These are phyloP conservation scores for Pythium aquatile DNA, from an alignment of 352 stramenopile genomes.

Conservation along the genomic window DNA sequence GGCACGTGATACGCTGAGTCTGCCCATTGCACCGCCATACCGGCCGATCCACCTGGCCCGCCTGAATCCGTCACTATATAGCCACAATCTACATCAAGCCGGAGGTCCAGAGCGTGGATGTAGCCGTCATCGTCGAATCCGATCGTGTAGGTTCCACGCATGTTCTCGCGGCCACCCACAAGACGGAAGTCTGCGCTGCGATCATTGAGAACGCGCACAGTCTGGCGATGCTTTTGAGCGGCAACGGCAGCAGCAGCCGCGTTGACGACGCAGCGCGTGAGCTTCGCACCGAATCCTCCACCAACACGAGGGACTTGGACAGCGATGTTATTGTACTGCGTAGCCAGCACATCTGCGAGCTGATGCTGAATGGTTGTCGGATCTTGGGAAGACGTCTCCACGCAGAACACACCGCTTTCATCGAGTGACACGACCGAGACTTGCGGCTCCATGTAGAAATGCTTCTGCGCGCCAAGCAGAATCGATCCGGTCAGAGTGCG, in stretches of 20 bases:
- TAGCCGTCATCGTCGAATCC: constrained; percentile 36
- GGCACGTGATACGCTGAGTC: constrained; percentile 41
- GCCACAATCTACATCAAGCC: constrained; percentile 26
- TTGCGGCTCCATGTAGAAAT: constrained; percentile 67
- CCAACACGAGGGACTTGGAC: constrained; percentile 40
- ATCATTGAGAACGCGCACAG: constrained; percentile 41
- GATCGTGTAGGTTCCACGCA: constrained; percentile 35
- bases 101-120: constrained; percentile 33
- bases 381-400: constrained; percentile 41
- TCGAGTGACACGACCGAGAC: constrained; percentile 27
- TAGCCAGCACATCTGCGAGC: constrained; percentile 31
- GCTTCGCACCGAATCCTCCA: constrained; percentile 52
- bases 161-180: constrained; percentile 38
- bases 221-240: constrained; percentile 27
- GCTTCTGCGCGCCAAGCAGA: constrained; percentile 39
- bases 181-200: constrained; percentile 44
- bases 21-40: constrained; percentile 43
- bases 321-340: constrained; percentile 31
- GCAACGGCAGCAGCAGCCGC: constrained; percentile 37
- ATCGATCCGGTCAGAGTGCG: constrained; percentile 25
- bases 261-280: constrained; percentile 36
- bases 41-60: constrained; percentile 19
- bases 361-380: constrained; percentile 28
- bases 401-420: constrained; percentile 31
- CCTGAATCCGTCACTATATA: constrained; percentile 30